Evolutionary conservation across 1,284 basidiomycete species (phyloP).

Genomic region (Rhodotorula sp.): DNA sequence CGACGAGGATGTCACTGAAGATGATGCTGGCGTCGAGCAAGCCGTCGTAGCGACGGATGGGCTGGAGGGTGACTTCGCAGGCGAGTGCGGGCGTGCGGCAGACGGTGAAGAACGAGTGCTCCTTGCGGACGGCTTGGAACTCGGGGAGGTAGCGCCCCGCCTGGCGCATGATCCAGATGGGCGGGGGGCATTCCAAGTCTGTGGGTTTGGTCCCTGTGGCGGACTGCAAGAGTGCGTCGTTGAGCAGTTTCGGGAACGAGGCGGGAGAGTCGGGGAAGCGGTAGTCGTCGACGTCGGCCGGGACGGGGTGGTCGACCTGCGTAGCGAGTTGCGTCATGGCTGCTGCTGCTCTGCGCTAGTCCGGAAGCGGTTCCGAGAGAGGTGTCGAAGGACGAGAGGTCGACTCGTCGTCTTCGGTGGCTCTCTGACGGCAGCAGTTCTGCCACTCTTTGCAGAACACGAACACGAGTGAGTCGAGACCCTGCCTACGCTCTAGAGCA

Average conservation of each 20-base stretch:
- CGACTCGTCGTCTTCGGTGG: too few species aligned
- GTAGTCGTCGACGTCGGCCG: slow-evolving; percentile 28
- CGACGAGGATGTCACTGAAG: slow-evolving; percentile 90
- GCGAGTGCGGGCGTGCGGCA: slow-evolving; percentile 85
- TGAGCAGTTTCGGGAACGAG: slow-evolving; percentile 72
- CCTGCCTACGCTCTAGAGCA: background rate
- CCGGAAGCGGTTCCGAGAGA: too few species aligned
- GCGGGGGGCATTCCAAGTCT: slow-evolving; percentile 72
- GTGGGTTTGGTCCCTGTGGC: slow-evolving; percentile 60
- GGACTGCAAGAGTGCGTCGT: slow-evolving; percentile 86
- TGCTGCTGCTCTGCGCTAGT: background rate
- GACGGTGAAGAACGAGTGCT: slow-evolving; percentile 89
- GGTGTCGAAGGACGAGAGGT: too few species aligned
- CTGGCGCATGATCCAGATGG: slow-evolving; percentile 99
- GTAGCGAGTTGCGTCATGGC: background rate
- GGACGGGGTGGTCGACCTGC: slow-evolving; percentile 32
- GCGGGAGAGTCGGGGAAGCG: slow-evolving; percentile 21
- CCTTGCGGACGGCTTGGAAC: slow-evolving; percentile 71
- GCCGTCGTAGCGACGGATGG: slow-evolving; percentile 78
- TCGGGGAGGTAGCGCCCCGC: slow-evolving; percentile 54
- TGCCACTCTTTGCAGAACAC: too few species aligned
- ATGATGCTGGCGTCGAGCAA: slow-evolving; percentile 91
- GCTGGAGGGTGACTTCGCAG: slow-evolving; percentile 83
- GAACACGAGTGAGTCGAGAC: too few species aligned
- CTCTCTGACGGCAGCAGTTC: too few species aligned